A percentile compares a stretch with the other conserved stretches of the same genome.
Evolutionary conservation across 2,329 filamentous ascomycete species (phyloP).

Genomic region (Hyphodiscus sp.): DNA sequence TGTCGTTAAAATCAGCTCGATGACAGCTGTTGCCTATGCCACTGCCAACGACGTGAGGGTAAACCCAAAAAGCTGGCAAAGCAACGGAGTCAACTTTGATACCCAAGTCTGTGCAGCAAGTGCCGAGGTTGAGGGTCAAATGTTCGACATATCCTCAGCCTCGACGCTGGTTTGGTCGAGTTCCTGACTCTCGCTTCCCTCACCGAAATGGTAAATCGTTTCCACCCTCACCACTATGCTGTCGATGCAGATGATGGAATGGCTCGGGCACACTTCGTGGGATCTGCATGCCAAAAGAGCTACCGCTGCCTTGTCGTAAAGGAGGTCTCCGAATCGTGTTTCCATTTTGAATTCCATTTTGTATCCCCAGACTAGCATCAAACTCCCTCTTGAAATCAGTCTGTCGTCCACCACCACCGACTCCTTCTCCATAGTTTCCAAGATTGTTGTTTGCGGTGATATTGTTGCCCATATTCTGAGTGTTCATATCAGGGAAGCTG

Average conservation of each 20-base stretch:
- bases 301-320: conserved; percentile 18
- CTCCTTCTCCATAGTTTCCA: conserved; percentile 16
- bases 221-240: conserved; percentile 13
- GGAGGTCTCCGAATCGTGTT: conserved; percentile 18
- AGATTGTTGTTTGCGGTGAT: conserved; percentile 8
- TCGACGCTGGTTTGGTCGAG: not conserved
- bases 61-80: too few relatives aligned
- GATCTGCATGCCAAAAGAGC: conserved; percentile 18
- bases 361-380: conserved; percentile 11
- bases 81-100: too few relatives aligned
- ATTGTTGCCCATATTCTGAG: conserved; percentile 11
- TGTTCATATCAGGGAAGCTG: conserved; percentile 18
- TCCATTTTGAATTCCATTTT: conserved; percentile 5
- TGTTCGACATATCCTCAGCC: not conserved
- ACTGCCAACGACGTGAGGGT: too few relatives aligned
- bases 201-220: conserved; percentile 13
- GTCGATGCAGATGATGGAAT: conserved; percentile 17
- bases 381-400: conserved; percentile 22
- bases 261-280: conserved; percentile 26
- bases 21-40: too few relatives aligned
- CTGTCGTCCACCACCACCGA: conserved; percentile 13
- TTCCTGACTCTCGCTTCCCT: not conserved
- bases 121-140: too few relatives aligned
- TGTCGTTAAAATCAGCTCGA: too few relatives aligned
- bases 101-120: too few relatives aligned